Percentiles rank a stretch among this genome's conserved stretches.
Conservation (phyloP, 192 early-diverging fungal species). For the Coemansia sp. region DNA sequence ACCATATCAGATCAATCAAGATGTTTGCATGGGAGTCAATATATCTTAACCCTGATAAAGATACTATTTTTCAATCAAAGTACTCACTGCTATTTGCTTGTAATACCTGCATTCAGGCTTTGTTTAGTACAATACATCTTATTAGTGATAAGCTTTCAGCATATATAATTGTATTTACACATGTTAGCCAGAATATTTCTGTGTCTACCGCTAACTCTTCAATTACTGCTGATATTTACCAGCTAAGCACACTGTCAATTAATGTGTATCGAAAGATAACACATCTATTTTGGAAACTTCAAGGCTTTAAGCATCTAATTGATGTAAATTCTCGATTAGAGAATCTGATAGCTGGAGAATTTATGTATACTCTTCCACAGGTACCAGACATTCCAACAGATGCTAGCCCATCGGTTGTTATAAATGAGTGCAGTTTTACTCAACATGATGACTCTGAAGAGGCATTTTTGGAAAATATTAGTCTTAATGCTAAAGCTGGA, state of each 20-base stretch:
- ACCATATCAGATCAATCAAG: neutral
- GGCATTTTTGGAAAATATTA: slow-evolving; percentile 3
- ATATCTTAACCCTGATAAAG: neutral
- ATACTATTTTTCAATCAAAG: neutral
- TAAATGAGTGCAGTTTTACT: neutral
- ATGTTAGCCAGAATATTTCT: neutral
- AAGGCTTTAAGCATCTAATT: neutral
- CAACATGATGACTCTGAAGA: slow-evolving; percentile 6
- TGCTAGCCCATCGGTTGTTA: neutral
- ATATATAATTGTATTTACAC: neutral
- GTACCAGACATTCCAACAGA: slow-evolving; percentile 4
- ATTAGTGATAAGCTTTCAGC: neutral
- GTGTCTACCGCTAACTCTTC: neutral
- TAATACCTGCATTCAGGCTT: neutral
- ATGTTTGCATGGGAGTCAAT: neutral
- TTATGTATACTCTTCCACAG: neutral
- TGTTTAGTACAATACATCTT: too few species aligned
- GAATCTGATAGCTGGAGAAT: neutral
- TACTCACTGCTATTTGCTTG: too few species aligned
- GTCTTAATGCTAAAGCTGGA: slow-evolving; percentile 7
- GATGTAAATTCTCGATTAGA: neutral
- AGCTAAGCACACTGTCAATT: slow-evolving; percentile 1
- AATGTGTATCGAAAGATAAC: too few species aligned
- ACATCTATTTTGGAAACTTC: neutral
- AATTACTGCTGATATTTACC: slow-evolving; percentile 20